Conservation (phyloP, 2,329 filamentous ascomycete genomes). For the Alternaria triticimaculans region DNA sequence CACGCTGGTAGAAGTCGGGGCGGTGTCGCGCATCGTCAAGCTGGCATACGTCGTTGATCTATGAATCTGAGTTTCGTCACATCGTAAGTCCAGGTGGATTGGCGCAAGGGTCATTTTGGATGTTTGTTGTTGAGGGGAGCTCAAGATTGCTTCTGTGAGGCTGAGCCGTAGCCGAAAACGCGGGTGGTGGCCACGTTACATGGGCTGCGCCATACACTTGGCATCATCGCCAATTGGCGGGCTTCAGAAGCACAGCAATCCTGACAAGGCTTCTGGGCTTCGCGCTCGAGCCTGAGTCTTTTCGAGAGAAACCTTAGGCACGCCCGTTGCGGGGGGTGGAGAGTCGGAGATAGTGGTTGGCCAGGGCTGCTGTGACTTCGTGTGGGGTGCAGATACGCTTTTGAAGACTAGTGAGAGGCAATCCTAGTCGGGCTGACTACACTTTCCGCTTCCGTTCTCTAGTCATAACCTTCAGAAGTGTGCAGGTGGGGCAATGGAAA, state of each 20-base stretch:
- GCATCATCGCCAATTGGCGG: background rate
- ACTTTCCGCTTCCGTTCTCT: background rate
- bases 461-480: background rate
- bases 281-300: background rate
- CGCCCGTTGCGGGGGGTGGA: background rate
- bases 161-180: background rate
- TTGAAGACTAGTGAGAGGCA: background rate
- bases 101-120: background rate
- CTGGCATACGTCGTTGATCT: background rate
- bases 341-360: background rate
- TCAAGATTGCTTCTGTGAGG: background rate
- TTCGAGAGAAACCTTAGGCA: background rate
- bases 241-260: background rate
- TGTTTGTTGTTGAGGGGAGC: background rate
- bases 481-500: background rate
- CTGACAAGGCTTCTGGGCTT: background rate
- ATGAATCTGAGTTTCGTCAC: background rate
- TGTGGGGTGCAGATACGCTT: background rate
- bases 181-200: background rate
- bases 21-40: background rate
- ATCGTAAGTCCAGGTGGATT: background rate
- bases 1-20: background rate
- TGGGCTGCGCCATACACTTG: background rate
- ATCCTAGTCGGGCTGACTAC: background rate
- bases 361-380: background rate